These are phyloP conservation scores for Takakia lepidozioides DNA, from an alignment of 225 moss, liverwort and hornwort species.

Conservation along the genomic window DNA sequence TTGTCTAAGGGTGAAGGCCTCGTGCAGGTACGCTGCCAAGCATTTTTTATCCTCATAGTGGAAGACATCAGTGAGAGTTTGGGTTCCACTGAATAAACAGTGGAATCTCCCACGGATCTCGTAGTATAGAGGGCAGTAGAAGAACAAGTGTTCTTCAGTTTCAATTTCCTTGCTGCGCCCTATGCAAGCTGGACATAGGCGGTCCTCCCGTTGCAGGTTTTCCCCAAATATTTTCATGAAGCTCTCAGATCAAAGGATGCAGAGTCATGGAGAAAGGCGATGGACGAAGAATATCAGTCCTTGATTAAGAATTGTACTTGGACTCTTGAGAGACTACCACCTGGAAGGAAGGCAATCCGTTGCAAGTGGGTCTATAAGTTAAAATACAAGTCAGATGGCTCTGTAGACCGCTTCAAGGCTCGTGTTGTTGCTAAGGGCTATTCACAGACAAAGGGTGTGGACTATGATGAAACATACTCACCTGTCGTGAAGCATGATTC, in stretches of 20 bases:
- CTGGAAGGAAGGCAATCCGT: not conserved
- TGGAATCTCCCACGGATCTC: no score
- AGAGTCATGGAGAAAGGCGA: not conserved
- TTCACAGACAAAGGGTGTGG: not conserved
- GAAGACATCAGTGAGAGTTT: no score
- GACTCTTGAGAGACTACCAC: not conserved
- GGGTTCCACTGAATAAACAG: no score
- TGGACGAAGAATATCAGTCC: not conserved
- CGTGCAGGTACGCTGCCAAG: no score
- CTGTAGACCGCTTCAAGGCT: no score
- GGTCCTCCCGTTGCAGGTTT: no score
- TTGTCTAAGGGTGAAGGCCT: no score
- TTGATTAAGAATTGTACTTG: not conserved
- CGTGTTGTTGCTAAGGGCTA: not conserved
- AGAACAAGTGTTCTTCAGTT: no score
- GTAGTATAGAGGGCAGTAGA: no score
- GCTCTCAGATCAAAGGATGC: not conserved
- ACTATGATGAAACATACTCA: not conserved
- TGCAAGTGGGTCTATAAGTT: constrained; percentile 1
- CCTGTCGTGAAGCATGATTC: not conserved
- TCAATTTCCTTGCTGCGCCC: no score
- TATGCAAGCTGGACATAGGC: no score
- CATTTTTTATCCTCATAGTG: no score
- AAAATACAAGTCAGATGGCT: not conserved
- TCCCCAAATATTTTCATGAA: not conserved